These are phyloP conservation scores for Gossypium herbaceum DNA, from an alignment of 345 rosid species.

Conservation along the genomic window DNA sequence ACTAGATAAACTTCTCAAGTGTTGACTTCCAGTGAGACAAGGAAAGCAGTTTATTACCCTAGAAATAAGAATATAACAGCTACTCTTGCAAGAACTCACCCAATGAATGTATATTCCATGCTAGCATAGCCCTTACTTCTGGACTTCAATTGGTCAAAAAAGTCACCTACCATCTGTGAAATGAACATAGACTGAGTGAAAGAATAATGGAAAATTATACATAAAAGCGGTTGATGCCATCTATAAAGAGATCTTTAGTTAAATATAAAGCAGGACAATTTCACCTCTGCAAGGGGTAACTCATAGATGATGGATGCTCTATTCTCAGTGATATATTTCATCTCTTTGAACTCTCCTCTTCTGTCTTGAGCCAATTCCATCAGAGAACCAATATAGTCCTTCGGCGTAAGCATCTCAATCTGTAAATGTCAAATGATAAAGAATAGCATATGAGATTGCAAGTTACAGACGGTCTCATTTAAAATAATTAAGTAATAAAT, in stretches of 20 bases:
- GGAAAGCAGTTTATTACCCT: neutral
- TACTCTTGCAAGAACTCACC: constrained; percentile 43
- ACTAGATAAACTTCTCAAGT: neutral
- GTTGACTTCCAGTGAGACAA: neutral
- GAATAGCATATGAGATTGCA: constrained; percentile 16
- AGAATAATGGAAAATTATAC: neutral
- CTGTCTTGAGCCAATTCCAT: constrained; percentile 98
- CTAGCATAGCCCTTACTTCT: constrained; percentile 98
- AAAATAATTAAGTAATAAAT: constrained; percentile 4
- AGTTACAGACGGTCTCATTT: neutral
- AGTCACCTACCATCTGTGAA: constrained; percentile 97
- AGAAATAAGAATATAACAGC: neutral
- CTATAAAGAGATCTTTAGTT: neutral
- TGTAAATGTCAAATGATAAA: constrained; percentile 30
- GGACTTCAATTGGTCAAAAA: constrained; percentile 94
- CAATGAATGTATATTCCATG: constrained; percentile 88
- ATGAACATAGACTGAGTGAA: constrained; percentile 16
- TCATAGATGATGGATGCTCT: constrained; percentile 83
- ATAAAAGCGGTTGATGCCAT: neutral
- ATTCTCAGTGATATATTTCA: constrained; percentile 84
- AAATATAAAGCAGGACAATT: neutral
- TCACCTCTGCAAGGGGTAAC: constrained; percentile 93
- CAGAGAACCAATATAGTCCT: constrained; percentile 86
- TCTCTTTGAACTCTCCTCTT: constrained; percentile 91
- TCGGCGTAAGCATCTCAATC: constrained; percentile 98